Conservation (phyloP, 108 stramenopile genomes). For the Cyclotella cryptica region DNA sequence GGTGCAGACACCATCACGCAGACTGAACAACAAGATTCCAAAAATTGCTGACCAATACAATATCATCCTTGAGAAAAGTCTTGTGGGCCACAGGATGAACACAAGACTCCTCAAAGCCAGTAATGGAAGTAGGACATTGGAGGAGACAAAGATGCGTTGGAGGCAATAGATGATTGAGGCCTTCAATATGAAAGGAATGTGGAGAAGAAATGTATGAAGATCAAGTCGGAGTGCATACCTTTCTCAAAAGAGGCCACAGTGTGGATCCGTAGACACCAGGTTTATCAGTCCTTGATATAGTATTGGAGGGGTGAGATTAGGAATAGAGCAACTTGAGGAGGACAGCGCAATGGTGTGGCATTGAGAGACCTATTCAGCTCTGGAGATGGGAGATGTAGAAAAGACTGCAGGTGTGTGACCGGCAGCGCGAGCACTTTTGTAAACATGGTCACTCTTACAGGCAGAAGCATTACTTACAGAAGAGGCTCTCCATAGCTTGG, state of each 20-base stretch:
- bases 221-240: slow-evolving; percentile 6
- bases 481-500: neutral
- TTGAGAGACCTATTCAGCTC: neutral
- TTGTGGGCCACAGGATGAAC: neutral
- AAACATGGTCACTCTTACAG: neutral
- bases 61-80: neutral
- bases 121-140: neutral
- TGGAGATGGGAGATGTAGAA: neutral
- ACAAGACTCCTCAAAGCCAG: too few species aligned
- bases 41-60: neutral
- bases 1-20: neutral
- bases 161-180: too few species aligned
- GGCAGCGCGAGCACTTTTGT: neutral
- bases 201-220: slow-evolving; percentile 20
- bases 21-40: slow-evolving; percentile 3
- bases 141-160: neutral
- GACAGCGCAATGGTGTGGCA: neutral
- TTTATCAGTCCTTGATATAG: neutral
- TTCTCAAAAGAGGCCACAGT: slow-evolving; percentile 10
- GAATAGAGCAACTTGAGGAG: neutral
- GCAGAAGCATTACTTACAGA: neutral
- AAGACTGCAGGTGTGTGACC: neutral
- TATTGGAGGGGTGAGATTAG: neutral
- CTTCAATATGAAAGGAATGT: neutral
- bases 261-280: slow-evolving; percentile 2